A percentile compares a stretch with the other conserved stretches of the same genome.
These are phyloP conservation scores for Rhizopus sp. DNA, from an alignment of 371 early-diverging fungal species.

Conservation along the genomic window DNA sequence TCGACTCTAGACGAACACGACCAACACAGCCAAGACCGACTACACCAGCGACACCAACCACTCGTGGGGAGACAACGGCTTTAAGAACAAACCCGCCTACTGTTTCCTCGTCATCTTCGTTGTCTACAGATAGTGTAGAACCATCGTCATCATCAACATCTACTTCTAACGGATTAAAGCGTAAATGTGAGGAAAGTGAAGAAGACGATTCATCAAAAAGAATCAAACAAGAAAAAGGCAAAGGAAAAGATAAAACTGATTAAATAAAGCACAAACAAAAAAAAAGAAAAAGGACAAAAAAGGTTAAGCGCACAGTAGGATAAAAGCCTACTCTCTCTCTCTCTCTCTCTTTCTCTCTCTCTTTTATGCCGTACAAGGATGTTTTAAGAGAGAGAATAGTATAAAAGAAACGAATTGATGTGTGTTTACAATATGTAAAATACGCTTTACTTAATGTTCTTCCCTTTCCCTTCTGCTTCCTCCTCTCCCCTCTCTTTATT, in stretches of 20 bases:
- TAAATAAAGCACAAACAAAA: slow-evolving; percentile 2
- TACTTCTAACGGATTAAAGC: background rate
- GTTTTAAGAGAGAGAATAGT: too few species aligned
- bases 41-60: background rate
- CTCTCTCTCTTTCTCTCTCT: slow-evolving; percentile 4
- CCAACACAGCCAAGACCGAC: background rate
- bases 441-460: too few species aligned
- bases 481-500: too few species aligned
- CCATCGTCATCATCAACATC: background rate
- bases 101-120: background rate
- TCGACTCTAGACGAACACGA: slow-evolving; percentile 2
- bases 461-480: too few species aligned
- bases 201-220: background rate
- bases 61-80: background rate
- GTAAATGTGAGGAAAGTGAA: background rate
- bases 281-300: background rate
- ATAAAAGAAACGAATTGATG: too few species aligned
- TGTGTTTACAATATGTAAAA: too few species aligned
- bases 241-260: slow-evolving; percentile 4
- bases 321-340: background rate
- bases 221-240: background rate
- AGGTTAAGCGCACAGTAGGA: background rate
- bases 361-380: too few species aligned
- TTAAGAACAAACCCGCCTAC: background rate
- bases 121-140: background rate